Evolutionary conservation across 2,329 filamentous ascomycete genomes (phyloP).

Genomic region (Penicillium paneum): DNA sequence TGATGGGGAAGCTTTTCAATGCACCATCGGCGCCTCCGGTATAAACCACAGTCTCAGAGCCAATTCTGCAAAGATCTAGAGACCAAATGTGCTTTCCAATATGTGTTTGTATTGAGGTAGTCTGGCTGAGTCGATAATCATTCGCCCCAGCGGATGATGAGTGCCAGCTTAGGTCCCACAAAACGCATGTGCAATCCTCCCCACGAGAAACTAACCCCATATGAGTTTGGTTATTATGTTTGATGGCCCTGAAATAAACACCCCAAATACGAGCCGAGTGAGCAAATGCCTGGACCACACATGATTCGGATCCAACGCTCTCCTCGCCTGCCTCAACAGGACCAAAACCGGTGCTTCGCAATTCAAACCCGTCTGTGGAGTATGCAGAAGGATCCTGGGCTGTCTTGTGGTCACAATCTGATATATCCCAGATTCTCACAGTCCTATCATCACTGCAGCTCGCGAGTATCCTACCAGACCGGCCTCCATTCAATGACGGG

Average conservation of each 20-base stretch:
- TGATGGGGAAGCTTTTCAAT: constrained; percentile 41
- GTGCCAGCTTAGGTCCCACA: constrained; percentile 61
- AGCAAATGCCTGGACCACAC: constrained; percentile 72
- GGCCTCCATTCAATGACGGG: constrained; percentile 34
- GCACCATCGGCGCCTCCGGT: constrained; percentile 84
- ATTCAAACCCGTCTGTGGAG: constrained; percentile 35
- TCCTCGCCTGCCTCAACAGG: constrained; percentile 34
- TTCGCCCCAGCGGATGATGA: constrained; percentile 9
- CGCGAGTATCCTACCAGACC: constrained; percentile 63
- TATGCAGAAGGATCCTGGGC: constrained; percentile 35
- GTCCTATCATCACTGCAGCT: constrained; percentile 96
- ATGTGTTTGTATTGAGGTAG: constrained; percentile 62
- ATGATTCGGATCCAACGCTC: constrained; percentile 43
- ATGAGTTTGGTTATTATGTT: constrained; percentile 19
- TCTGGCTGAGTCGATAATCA: constrained; percentile 36
- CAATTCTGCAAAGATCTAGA: constrained; percentile 44
- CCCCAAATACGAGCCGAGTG: constrained; percentile 89
- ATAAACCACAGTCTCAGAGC: constrained; percentile 49
- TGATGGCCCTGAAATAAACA: constrained; percentile 60
- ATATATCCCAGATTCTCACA: constrained; percentile 82
- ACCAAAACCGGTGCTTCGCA: constrained; percentile 63
- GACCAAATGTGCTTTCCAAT: constrained; percentile 92
- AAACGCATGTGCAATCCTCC: constrained; percentile 74
- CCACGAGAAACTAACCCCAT: constrained; percentile 71
- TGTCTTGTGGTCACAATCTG: constrained; percentile 45